phyloP scores from a whole-genome alignment of 306 rosid species.

The Quercus berberidifolia region DNA sequence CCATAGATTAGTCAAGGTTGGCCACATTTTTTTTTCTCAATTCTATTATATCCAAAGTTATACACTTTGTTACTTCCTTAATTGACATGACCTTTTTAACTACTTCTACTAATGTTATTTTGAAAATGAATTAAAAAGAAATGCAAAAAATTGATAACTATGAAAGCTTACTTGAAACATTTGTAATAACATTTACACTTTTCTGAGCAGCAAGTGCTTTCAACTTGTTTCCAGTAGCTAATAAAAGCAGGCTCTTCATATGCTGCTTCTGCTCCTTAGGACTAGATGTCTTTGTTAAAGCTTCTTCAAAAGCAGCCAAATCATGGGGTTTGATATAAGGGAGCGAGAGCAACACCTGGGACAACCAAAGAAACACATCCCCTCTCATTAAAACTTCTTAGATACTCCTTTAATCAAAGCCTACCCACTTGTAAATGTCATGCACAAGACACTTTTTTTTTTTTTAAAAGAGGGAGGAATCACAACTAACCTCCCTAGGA shows the following conservation, averaged over 20 bases:
- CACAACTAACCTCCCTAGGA: slow-evolving; percentile 83
- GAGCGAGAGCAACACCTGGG: slow-evolving; percentile 75
- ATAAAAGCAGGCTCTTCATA: slow-evolving; percentile 77
- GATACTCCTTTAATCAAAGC: neutral
- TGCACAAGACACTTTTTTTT: neutral
- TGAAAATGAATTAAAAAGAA: neutral
- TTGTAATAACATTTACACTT: slow-evolving; percentile 77
- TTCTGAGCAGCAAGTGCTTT: slow-evolving; percentile 92
- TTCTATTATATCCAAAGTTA: too few species aligned
- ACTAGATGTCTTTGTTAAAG: slow-evolving; percentile 79
- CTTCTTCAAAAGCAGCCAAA: slow-evolving; percentile 88
- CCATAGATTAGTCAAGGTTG: too few species aligned
- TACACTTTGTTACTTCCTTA: too few species aligned
- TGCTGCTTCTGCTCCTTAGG: slow-evolving; percentile 92
- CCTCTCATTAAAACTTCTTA: neutral
- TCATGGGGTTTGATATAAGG: slow-evolving; percentile 71
- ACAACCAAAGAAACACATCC: slow-evolving; percentile 15
- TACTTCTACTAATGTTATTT: too few species aligned
- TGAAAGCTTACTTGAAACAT: slow-evolving; percentile 75
- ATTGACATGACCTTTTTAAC: too few species aligned
- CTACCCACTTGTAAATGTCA: neutral
- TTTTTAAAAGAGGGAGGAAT: neutral
- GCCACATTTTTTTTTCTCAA: too few species aligned
- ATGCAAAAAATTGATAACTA: neutral
- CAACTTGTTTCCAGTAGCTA: slow-evolving; percentile 85